Percentiles rank a stretch among this genome's conserved stretches.
Evolutionary conservation across 1,284 basidiomycete species (phyloP).

Genomic region (Ustilago shanxiensis): DNA sequence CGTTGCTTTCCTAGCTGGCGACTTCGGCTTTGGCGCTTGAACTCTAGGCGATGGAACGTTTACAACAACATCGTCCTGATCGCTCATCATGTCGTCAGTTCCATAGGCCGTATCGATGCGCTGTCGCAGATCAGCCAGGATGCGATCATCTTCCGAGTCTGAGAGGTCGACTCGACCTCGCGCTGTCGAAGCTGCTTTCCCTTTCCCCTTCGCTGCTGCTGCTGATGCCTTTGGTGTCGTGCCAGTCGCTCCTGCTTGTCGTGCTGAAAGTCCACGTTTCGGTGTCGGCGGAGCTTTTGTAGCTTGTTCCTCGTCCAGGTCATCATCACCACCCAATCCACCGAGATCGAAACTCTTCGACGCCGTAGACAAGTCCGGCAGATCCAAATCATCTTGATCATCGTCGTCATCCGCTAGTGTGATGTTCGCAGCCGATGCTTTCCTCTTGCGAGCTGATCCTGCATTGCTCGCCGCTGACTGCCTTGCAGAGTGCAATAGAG

Average conservation of each 20-base stretch:
- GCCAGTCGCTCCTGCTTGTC: constrained; percentile 14
- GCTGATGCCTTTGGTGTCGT: constrained; percentile 1
- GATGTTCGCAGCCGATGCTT: constrained; percentile 23
- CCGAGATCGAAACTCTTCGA: constrained; percentile 57
- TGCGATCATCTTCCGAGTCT: constrained; percentile 44
- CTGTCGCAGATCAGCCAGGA: constrained; percentile 19
- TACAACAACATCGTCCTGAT: constrained; percentile 18
- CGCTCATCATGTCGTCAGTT: constrained; percentile 17
- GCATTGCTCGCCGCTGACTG: constrained; percentile 39
- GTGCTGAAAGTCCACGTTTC: constrained; percentile 20
- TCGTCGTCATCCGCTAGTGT: constrained; percentile 66
- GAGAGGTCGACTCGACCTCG: constrained; percentile 17
- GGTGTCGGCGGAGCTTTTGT: constrained; percentile 12
- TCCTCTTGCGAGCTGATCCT: constrained; percentile 20
- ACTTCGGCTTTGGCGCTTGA: constrained; percentile 8
- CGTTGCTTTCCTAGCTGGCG: constrained; percentile 9
- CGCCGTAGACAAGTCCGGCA: constrained; percentile 45
- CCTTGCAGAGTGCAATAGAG: constrained; percentile 26
- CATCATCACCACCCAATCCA: constrained; percentile 60
- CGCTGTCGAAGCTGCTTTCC: neutral
- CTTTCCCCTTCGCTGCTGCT: constrained; percentile 29
- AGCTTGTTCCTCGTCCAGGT: constrained; percentile 31
- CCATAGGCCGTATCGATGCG: constrained; percentile 20
- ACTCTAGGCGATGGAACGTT: constrained; percentile 13
- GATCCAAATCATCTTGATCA: constrained; percentile 32